These are phyloP conservation scores for Orobanche coerulescens DNA, from an alignment of 257 asterid species.

Conservation along the genomic window DNA sequence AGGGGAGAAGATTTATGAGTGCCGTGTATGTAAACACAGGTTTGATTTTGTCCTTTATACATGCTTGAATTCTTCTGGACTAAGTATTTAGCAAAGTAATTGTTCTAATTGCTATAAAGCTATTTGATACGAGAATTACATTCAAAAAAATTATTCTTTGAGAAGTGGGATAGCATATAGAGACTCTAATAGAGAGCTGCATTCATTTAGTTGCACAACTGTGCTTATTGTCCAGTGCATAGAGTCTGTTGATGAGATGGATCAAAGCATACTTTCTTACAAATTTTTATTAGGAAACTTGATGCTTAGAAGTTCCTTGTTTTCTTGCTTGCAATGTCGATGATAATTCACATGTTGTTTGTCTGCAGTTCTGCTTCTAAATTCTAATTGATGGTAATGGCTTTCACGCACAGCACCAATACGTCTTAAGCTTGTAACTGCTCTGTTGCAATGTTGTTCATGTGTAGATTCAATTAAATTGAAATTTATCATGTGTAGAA, in stretches of 20 bases:
- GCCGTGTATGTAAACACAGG: conserved; percentile 88
- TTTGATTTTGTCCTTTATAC: conserved; percentile 25
- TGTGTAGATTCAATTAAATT: conserved; percentile 21
- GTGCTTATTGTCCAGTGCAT: not conserved
- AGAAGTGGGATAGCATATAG: not conserved
- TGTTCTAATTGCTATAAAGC: not conserved
- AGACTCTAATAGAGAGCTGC: not conserved
- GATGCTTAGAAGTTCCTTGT: conserved; percentile 3
- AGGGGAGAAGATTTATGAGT: conserved; percentile 84
- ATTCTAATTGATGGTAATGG: no score
- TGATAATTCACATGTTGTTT: not conserved
- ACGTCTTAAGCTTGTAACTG: conserved; percentile 1
- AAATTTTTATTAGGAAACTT: not conserved
- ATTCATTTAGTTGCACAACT: conserved; percentile 5
- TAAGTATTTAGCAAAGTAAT: conserved; percentile 4
- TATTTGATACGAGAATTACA: conserved; percentile 11
- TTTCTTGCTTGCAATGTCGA: not conserved
- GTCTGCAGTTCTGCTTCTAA: not conserved
- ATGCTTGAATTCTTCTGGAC: conserved; percentile 12
- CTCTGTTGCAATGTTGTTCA: not conserved
- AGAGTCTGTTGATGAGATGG: not conserved
- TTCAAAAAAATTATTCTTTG: not conserved
- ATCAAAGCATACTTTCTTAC: not conserved
- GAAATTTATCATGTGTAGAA: conserved; percentile 38
- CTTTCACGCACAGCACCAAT: not conserved